Evolutionary conservation across 163 green algal genomes (phyloP).

Genomic region (Chlamydomonas reinhardtii): DNA sequence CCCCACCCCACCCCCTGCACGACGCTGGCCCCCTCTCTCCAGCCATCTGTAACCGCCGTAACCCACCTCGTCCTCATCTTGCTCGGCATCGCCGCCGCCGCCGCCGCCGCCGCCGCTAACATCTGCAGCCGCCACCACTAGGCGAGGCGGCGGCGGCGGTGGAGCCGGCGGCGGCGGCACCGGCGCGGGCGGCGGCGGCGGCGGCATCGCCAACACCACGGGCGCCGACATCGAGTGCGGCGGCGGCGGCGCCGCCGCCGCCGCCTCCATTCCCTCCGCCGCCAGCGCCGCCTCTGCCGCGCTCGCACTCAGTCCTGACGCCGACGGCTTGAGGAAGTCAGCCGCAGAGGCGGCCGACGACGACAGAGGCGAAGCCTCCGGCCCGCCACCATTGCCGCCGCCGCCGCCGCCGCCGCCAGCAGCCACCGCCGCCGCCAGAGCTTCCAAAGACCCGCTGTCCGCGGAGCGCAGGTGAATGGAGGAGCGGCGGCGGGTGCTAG

Average conservation of each 20-base stretch:
- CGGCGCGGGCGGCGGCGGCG: not conserved
- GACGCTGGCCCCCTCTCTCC: too few relatives aligned
- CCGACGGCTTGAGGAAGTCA: not conserved
- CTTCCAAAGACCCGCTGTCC: not conserved
- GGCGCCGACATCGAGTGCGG: not conserved
- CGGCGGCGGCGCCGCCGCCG: not conserved
- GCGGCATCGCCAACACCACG: not conserved
- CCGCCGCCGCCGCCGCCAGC: not conserved
- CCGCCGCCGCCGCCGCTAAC: too few relatives aligned
- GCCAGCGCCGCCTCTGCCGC: not conserved
- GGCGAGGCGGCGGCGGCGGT: not conserved
- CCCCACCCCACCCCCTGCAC: too few relatives aligned
- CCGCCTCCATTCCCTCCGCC: not conserved
- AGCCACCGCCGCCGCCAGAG: not conserved
- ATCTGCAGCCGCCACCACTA: not conserved
- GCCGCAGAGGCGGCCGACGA: too few relatives aligned
- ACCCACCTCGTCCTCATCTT: too few relatives aligned
- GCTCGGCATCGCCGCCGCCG: too few relatives aligned
- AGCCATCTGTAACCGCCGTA: too few relatives aligned
- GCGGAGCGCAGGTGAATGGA: not conserved
- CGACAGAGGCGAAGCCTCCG: too few relatives aligned
- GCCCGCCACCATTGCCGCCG: not conserved
- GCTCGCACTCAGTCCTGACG: not conserved
- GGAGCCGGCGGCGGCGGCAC: not conserved
- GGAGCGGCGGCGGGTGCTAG: not conserved